Conservation (phyloP, 768 basidiomycete species). For the Trametes cinnabarina region DNA sequence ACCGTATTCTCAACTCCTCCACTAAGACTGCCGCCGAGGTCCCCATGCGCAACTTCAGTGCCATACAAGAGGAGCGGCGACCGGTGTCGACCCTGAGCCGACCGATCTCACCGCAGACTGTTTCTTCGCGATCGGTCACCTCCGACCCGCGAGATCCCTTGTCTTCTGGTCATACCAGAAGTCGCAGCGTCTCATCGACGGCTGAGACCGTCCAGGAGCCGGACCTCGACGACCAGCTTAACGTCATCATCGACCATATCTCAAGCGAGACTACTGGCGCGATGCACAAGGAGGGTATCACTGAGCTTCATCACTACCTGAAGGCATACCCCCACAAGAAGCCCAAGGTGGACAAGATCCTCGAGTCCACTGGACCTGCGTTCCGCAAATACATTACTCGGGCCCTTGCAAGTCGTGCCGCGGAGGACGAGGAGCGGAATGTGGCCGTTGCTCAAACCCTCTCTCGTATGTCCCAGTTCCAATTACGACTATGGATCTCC, state of each 20-base stretch:
- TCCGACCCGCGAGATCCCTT: conserved; percentile 48
- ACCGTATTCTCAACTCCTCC: conserved; percentile 80
- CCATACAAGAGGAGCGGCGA: conserved; percentile 40
- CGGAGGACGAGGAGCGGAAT: conserved; percentile 78
- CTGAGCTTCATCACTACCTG: conserved; percentile 89
- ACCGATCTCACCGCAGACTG: conserved; percentile 68
- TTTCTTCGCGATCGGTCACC: conserved; percentile 40
- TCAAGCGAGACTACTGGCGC: conserved; percentile 87
- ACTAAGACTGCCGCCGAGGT: conserved; percentile 44
- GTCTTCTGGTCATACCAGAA: conserved; percentile 64
- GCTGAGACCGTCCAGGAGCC: conserved; percentile 70
- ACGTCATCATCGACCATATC: conserved; percentile 81
- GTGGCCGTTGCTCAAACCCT: conserved; percentile 81
- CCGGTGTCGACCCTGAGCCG: conserved; percentile 64
- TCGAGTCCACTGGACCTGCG: conserved; percentile 84
- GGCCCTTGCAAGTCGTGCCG: conserved; percentile 83
- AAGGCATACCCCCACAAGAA: conserved; percentile 87
- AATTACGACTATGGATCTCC: background rate
- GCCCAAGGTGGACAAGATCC: conserved; percentile 78
- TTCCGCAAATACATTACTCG: conserved; percentile 91
- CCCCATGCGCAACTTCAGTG: conserved; percentile 25
- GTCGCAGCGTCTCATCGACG: conserved; percentile 62
- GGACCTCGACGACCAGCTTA: conserved; percentile 82
- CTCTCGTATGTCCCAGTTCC: conserved; percentile 55
- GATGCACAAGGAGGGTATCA: conserved; percentile 91